A percentile compares a stretch with the other conserved stretches of the same genome.
Evolutionary conservation across 192 early-diverging fungal species (phyloP).

Genomic region (Phycomyces nitens): DNA sequence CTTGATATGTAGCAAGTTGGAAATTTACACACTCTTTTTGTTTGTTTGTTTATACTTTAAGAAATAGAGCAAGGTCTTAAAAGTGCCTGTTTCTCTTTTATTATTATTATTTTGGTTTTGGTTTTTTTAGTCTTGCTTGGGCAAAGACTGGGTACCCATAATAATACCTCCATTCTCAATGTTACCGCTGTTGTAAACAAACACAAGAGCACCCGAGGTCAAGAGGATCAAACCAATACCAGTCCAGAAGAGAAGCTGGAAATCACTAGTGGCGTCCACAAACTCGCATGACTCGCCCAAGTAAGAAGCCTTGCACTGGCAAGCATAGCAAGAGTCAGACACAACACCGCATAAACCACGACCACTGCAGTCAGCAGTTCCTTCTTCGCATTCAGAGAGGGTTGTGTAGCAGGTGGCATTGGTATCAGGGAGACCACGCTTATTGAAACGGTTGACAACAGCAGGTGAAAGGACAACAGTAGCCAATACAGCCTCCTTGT

Average conservation of each 20-base stretch:
- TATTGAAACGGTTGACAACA: not conserved
- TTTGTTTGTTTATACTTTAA: too few species aligned
- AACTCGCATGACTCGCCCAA: constrained; percentile 23
- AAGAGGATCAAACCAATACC: constrained; percentile 21
- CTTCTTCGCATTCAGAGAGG: constrained; percentile 10
- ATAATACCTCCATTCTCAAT: constrained; percentile 13
- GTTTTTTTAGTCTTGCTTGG: constrained; percentile 28
- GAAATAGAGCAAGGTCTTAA: too few species aligned
- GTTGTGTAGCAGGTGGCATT: constrained; percentile 9
- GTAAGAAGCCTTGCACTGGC: constrained; percentile 10
- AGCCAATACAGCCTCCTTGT: constrained; percentile 3
- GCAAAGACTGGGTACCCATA: constrained; percentile 18
- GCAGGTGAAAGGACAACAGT: constrained; percentile 25
- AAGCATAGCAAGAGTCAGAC: constrained; percentile 18
- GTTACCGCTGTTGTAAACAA: constrained; percentile 21
- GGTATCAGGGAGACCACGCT: constrained; percentile 10
- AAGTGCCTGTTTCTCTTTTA: too few species aligned
- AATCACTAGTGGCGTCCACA: constrained; percentile 21
- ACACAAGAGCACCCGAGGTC: constrained; percentile 19
- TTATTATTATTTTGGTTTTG: constrained; percentile 9
- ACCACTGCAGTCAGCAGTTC: constrained; percentile 12
- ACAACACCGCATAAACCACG: constrained; percentile 12
- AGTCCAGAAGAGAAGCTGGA: constrained; percentile 38
- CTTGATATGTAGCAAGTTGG: too few species aligned
- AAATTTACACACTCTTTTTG: too few species aligned